Percentiles rank a stretch among this genome's conserved stretches.
Evolutionary conservation across 31 red algal genomes (phyloP).

Genomic region (Endocladia muricata): DNA sequence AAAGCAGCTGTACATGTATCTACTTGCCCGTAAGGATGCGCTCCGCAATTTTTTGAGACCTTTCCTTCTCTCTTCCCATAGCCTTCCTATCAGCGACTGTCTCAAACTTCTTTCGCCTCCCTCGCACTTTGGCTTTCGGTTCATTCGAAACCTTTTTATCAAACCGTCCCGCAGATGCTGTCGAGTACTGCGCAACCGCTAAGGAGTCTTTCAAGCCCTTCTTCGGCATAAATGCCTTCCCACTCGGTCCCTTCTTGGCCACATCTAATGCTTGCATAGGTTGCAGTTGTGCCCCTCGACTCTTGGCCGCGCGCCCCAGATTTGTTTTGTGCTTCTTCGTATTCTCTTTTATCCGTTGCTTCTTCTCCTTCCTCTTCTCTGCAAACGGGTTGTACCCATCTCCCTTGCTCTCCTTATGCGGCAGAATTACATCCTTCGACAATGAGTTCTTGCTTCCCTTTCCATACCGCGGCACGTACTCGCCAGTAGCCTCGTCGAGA

Average conservation of each 20-base stretch:
- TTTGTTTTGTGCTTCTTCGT: conserved; percentile 38
- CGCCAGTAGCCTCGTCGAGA: conserved; percentile 64
- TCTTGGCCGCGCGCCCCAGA: conserved; percentile 26
- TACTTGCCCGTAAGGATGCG: conserved; percentile 19
- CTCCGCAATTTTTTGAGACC: conserved; percentile 43
- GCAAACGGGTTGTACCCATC: conserved; percentile 56
- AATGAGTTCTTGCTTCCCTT: conserved; percentile 38
- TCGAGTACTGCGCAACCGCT: conserved; percentile 54
- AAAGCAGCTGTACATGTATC: no score
- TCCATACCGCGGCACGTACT: conserved; percentile 80
- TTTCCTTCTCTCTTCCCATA: conserved; percentile 51
- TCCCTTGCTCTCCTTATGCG: conserved; percentile 58
- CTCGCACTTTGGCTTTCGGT: conserved; percentile 33
- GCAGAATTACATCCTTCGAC: conserved; percentile 26
- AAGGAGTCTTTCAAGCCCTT: conserved; percentile 43
- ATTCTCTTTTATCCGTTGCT: conserved; percentile 39
- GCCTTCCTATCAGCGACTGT: conserved; percentile 26
- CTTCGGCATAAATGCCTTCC: conserved; percentile 55
- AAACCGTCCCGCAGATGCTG: conserved; percentile 68
- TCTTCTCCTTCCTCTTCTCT: conserved; percentile 37
- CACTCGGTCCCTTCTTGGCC: conserved; percentile 20
- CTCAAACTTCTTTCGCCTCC: conserved; percentile 45
- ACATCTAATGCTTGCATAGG: conserved; percentile 59
- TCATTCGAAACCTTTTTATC: conserved; percentile 60
- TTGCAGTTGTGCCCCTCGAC: conserved; percentile 10